Evolutionary conservation across 1,284 basidiomycete species (phyloP), one percentile per base, ranked within the genome.

Genomic region (Fomitopsis pinicola): DNA sequence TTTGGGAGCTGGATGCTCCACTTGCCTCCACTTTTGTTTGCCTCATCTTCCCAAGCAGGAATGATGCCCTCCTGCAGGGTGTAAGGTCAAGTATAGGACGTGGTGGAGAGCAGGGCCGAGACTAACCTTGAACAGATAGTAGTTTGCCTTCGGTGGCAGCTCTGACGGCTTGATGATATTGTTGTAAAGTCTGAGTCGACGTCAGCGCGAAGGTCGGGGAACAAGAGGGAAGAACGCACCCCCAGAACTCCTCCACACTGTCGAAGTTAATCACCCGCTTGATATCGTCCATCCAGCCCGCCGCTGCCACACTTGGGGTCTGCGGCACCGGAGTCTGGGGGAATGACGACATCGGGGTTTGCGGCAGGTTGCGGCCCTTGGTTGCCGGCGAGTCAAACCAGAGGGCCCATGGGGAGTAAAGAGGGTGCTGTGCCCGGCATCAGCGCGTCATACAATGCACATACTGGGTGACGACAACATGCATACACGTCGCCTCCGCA

Each of bases 1-100:
- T 93, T 91, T 33, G 97, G 97, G 36, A 99, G 80, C 77, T 99
- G 97, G 66, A 99, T 95, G 71, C 91, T 92, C 97, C 97, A 99
- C 80, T 98, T 99, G 63, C 97, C 97, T 56, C 97, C 97, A 67
- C 92, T 85, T 75, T 95, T 94, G 79, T 99, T 99, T 46, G 94
- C 93, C 56, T 92, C 86, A 70, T 97, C 95, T 75, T 98, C 95
- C 95, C 95, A 98, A 57, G 95, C 95, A 17, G 95, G 95, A 69
- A 96, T 95, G 70, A 98, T 96, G 42, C 91, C 92, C 70, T 95
- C 92, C 92, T 95, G 68, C 28, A 64, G 3, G 44, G 44, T 26
- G 42, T 22, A 17, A 46, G 55, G 40, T 35, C 30, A 59, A 42
- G 28, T 35, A 48, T 33, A 45, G 22, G 36, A 38, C 26, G 42